A percentile compares a stretch with the other conserved stretches of the same genome.
These are phyloP conservation scores for Stephania japonica DNA, from an alignment of 164 flowering plant species.

Conservation along the genomic window DNA sequence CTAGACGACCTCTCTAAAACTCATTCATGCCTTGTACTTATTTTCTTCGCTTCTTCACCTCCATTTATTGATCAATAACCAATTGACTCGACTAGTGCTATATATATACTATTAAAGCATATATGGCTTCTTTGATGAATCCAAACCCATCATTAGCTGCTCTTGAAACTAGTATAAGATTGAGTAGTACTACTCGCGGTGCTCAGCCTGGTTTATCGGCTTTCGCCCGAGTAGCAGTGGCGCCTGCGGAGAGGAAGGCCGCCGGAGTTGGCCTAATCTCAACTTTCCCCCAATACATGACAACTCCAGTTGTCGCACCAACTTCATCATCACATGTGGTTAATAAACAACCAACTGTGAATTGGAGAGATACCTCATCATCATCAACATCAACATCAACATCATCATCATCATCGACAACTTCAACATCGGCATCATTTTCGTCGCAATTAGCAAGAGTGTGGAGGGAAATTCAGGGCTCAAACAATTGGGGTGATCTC, in stretches of 20 bases:
- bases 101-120: neutral
- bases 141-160: conserved; percentile 4
- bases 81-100: too few species aligned
- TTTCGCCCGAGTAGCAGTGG: neutral
- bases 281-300: neutral
- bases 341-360: too few species aligned
- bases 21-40: neutral
- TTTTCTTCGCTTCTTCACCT: neutral
- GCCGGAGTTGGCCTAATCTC: neutral
- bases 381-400: too few species aligned
- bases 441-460: conserved; percentile 19
- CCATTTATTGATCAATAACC: too few species aligned
- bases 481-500: conserved; percentile 58
- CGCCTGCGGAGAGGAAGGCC: neutral
- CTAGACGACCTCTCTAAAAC: too few species aligned
- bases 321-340: too few species aligned
- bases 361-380: too few species aligned
- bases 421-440: too few species aligned
- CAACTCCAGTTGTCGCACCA: conserved; percentile 8
- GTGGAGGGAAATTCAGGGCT: conserved; percentile 74
- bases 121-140: neutral
- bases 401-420: too few species aligned
- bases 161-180: neutral
- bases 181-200: neutral
- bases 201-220: neutral